Evolutionary conservation across 768 basidiomycete genomes (phyloP), one percentile per base, ranked within the genome.

Genomic region (Auriscalpium microsporum): DNA sequence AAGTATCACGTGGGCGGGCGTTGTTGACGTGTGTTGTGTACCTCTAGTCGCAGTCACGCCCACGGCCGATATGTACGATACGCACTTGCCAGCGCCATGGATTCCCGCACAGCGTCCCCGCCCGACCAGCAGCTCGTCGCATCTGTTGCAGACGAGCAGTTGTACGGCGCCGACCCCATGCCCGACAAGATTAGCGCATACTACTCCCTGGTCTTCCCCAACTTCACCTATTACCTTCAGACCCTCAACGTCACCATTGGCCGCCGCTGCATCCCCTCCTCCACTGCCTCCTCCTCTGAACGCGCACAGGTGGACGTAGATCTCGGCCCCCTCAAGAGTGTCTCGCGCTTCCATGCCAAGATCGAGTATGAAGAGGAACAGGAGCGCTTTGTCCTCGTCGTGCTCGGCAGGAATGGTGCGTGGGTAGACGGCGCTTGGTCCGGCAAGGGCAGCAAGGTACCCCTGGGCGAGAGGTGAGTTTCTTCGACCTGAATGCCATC

Each of bases 351-450:
- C 16, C 96, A 99, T 67, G 96, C 96, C 36, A 86, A 84, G 75
- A 94, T 98, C 63, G 91, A 90, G 68, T 96, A 90, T 65, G 91
- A 94, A 75, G 86, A 89, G 67, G 87, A 90, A 8, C 85, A 87
- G 58, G 89, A 90, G 58, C 83, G 87, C 52, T 96, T 94, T 67
- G 84, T 90, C 14, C 80, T 99, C 37, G 83, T 84, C 57, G 94
- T 99, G 38, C 79, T 91, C 38, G 96, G 96, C n/a, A 78, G 96
- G 56, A 98, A 99, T 64, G 96, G 96, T 11, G 94, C 94, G 16
- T 97, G 94, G 88, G 93, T 99, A 5, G 94, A 98, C 61, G 94
- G 94, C 34, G 83, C 90, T n/a, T 99, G 94, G 90, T 85, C 84
- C 49, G 88, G 87, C 10, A 86, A 89, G 60, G 92, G 94, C 14